These are phyloP conservation scores for Tripidium arundinaceum DNA, from an alignment of 202 grass and related monocot species.

Conservation along the genomic window DNA sequence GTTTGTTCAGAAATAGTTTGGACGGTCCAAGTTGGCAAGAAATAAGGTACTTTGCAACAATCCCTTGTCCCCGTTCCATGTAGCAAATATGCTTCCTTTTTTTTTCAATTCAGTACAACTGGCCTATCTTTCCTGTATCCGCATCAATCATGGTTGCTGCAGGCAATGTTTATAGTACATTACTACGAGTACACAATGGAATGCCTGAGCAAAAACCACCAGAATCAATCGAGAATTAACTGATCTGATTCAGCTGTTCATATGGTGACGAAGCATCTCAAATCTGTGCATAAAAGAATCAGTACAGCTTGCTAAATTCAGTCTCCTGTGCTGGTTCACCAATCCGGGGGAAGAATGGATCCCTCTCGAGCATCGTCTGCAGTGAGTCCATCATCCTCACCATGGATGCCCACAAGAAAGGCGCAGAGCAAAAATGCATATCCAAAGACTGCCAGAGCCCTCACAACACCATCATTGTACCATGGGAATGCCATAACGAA, in stretches of 20 bases:
- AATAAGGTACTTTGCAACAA: constrained; percentile 20
- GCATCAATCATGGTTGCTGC: constrained; percentile 36
- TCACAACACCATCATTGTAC: constrained; percentile 68
- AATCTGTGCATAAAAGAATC: constrained; percentile 46
- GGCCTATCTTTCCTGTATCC: constrained; percentile 30
- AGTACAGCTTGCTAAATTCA: constrained; percentile 85
- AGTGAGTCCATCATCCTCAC: constrained; percentile 58
- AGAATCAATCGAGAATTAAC: constrained; percentile 46
- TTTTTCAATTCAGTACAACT: constrained; percentile 20
- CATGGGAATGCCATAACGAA: constrained; percentile 85
- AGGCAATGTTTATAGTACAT: constrained; percentile 39
- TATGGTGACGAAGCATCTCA: constrained; percentile 17
- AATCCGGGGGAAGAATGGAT: constrained; percentile 60
- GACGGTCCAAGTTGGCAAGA: background rate
- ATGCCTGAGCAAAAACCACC: constrained; percentile 33
- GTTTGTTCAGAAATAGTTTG: background rate
- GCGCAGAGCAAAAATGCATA: constrained; percentile 59
- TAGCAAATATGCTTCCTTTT: background rate
- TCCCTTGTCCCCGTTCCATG: background rate
- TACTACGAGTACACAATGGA: constrained; percentile 30
- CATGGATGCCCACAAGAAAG: constrained; percentile 67
- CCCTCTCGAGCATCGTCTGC: constrained; percentile 64
- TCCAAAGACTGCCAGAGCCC: constrained; percentile 56
- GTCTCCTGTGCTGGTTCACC: constrained; percentile 60
- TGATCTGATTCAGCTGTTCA: constrained; percentile 32